Conservation (phyloP, 768 basidiomycete genomes). For the Xerocomus brunneocitrinus region DNA sequence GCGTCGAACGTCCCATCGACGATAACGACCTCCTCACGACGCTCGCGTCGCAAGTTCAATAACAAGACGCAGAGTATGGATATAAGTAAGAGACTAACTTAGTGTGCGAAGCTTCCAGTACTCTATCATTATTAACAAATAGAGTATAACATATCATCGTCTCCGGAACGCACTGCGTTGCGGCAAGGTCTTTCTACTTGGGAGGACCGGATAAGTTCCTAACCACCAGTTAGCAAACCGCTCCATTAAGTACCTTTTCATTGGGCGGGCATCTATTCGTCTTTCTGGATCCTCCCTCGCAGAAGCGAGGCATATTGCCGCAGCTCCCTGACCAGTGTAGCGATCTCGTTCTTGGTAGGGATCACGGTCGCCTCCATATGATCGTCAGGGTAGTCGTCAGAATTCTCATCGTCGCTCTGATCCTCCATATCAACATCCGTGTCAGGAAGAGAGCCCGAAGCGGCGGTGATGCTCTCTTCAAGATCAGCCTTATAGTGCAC, state of each 20-base stretch:
- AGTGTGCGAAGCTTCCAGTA: slow-evolving; percentile 1
- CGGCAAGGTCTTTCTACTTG: slow-evolving; percentile 8
- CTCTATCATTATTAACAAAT: slow-evolving; percentile 22
- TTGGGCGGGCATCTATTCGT: slow-evolving; percentile 15
- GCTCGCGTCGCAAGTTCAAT: slow-evolving; percentile 15
- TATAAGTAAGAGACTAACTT: slow-evolving; percentile 13
- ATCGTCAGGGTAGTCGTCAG: slow-evolving; percentile 3
- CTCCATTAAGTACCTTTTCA: too few relatives aligned
- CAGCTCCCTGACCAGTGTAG: slow-evolving; percentile 47
- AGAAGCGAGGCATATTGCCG: slow-evolving; percentile 58
- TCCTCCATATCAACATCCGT: slow-evolving; percentile 23
- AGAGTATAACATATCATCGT: slow-evolving; percentile 21
- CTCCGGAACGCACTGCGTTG: slow-evolving; percentile 9
- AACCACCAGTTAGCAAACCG: too few relatives aligned
- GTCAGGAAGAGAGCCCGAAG: neutral
- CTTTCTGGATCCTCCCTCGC: slow-evolving; percentile 48
- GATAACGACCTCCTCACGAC: slow-evolving; percentile 45
- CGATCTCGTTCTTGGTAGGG: slow-evolving; percentile 34
- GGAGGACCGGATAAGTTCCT: neutral
- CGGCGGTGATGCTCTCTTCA: slow-evolving; percentile 14
- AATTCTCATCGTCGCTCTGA: slow-evolving; percentile 3
- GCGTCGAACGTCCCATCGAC: slow-evolving; percentile 44
- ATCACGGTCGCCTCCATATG: neutral
- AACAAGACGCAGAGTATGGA: slow-evolving; percentile 4
- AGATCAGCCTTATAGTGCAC: slow-evolving; percentile 47